A percentile compares a stretch with the other conserved stretches of the same genome.
Conservation (phyloP, 2,329 filamentous ascomycete genomes). For the Penicillium sp. region DNA sequence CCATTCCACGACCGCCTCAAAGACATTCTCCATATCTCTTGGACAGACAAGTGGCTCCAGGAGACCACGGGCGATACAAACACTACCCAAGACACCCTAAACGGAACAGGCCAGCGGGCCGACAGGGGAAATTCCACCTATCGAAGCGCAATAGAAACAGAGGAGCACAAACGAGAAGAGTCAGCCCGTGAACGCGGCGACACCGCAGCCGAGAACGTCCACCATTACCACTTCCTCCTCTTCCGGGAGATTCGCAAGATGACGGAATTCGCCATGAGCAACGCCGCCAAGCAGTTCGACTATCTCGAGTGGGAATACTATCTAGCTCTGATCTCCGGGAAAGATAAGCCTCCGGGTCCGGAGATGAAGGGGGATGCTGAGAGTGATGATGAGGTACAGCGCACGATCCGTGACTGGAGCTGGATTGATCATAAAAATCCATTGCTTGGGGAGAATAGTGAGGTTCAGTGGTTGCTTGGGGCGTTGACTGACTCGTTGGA, state of each 20-base stretch:
- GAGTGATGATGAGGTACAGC: slow-evolving; percentile 4
- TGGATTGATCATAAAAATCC: slow-evolving; percentile 43
- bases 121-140: slow-evolving; percentile 3
- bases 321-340: slow-evolving; percentile 47
- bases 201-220: slow-evolving; percentile 45
- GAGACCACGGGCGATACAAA: slow-evolving; percentile 13
- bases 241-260: slow-evolving; percentile 41
- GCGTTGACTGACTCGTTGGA: slow-evolving; percentile 40
- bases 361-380: slow-evolving; percentile 24
- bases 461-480: slow-evolving; percentile 45
- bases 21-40: slow-evolving; percentile 23
- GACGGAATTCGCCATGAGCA: slow-evolving; percentile 34
- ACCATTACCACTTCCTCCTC: slow-evolving; percentile 48
- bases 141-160: slow-evolving; percentile 42
- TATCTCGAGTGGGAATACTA: slow-evolving; percentile 52
- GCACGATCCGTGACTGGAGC: slow-evolving; percentile 30
- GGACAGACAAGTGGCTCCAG: slow-evolving; percentile 18
- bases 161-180: slow-evolving; percentile 43
- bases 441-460: slow-evolving; percentile 41
- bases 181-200: slow-evolving; percentile 45
- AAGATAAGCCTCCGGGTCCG: slow-evolving; percentile 16
- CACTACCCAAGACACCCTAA: not conserved
- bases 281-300: slow-evolving; percentile 36
- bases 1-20: slow-evolving; percentile 32
- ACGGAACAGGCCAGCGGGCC: slow-evolving; percentile 6